Conservation (phyloP, 2,329 filamentous ascomycete genomes). For the Xylaria digitata region DNA sequence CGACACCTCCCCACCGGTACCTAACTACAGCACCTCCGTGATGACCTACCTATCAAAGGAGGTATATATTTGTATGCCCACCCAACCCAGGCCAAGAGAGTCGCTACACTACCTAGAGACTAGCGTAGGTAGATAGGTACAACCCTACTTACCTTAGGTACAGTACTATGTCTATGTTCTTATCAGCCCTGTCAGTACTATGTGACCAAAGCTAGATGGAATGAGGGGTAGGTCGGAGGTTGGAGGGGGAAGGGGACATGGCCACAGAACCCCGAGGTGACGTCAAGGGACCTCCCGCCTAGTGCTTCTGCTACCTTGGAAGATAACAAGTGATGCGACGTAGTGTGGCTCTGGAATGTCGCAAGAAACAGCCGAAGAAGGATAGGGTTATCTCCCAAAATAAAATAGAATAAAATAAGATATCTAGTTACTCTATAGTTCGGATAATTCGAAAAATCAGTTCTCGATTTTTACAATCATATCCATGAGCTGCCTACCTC, state of each 20-base stretch:
- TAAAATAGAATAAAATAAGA: neutral
- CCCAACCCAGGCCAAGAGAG: constrained; percentile 10
- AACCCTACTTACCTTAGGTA: neutral
- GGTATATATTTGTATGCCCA: neutral
- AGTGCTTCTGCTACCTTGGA: too few species aligned
- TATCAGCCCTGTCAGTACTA: constrained; percentile 3
- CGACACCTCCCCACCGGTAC: neutral
- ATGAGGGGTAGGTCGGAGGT: constrained; percentile 27
- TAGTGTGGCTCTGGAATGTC: neutral
- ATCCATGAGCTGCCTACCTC: too few species aligned
- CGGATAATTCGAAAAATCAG: too few species aligned
- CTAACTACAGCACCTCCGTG: neutral
- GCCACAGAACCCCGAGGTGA: constrained; percentile 26
- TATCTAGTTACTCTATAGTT: too few species aligned
- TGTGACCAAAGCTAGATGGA: constrained; percentile 13
- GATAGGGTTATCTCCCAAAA: too few species aligned
- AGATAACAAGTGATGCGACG: too few species aligned
- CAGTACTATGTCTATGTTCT: too few species aligned
- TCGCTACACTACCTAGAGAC: neutral
- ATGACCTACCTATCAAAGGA: neutral
- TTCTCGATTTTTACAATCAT: too few species aligned
- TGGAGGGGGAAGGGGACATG: neutral
- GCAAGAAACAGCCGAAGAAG: too few species aligned
- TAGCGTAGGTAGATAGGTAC: neutral
- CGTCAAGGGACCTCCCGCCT: constrained; percentile 28